Percentiles rank a stretch among this genome's conserved stretches.
Conservation (phyloP, 176 grass and related monocot species). For the Juncus effusus region DNA sequence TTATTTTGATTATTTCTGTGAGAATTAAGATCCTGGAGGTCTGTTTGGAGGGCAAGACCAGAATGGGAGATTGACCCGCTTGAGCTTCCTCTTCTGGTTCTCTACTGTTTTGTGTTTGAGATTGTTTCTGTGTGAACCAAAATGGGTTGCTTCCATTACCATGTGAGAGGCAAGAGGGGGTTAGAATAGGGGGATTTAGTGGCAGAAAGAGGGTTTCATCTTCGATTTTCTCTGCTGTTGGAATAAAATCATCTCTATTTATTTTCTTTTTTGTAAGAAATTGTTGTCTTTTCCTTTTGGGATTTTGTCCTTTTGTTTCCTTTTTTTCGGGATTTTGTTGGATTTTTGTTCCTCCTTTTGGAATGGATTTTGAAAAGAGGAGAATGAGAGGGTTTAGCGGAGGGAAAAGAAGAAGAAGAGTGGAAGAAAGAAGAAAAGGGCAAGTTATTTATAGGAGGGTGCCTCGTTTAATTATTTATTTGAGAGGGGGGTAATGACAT, state of each 20-base stretch:
- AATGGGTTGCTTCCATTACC: constrained; percentile 49
- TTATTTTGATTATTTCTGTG: background rate
- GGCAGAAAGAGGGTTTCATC: constrained; percentile 49
- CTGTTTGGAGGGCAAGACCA: constrained; percentile 81
- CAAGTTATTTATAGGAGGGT: constrained; percentile 21
- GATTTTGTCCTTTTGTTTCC: background rate
- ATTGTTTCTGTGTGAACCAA: constrained; percentile 11
- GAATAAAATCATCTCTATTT: constrained; percentile 51
- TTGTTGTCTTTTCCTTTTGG: constrained; percentile 3
- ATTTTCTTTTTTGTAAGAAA: background rate
- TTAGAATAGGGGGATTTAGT: background rate
- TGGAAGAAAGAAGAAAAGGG: constrained; percentile 21
- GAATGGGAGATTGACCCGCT: constrained; percentile 46
- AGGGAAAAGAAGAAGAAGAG: constrained; percentile 13
- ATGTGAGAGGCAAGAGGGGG: constrained; percentile 4
- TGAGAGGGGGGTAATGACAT: constrained; percentile 13
- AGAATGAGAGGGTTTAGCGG: constrained; percentile 15
- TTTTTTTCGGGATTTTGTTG: constrained; percentile 19
- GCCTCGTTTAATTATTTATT: constrained; percentile 22
- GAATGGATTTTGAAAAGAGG: constrained; percentile 4
- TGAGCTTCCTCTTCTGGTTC: constrained; percentile 55
- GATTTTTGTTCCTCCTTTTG: background rate
- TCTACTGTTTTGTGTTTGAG: constrained; percentile 16
- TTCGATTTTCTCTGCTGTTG: constrained; percentile 39
- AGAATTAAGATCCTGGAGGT: constrained; percentile 65